Evolutionary conservation across 2,329 filamentous ascomycete genomes (phyloP), one percentile per base, ranked within the genome.

Genomic region (Botrytis galanthina): DNA sequence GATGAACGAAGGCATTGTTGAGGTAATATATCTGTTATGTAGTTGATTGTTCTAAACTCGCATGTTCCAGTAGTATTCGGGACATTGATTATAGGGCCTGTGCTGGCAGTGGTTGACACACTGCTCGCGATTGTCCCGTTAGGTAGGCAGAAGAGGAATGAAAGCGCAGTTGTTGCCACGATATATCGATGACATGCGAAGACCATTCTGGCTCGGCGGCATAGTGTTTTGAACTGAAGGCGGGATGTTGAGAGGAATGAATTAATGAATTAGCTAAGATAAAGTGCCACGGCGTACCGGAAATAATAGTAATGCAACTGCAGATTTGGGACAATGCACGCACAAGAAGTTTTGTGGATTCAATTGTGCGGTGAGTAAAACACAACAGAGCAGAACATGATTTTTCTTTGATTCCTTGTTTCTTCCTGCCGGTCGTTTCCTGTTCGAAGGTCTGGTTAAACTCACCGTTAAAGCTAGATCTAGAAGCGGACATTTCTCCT

Each of bases 31-130:
- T 81, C 79, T 64, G 80, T 81, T 63, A 81, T 81, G 70, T 81
- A 81, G 66, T 81, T 81, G n/a, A 81, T 81, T 2, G 80, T 81
- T 71, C 80, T 76, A 69, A 78, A 77, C 73, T 81, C 80, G 77
- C 80, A 81, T 4, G 79, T 81, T 26, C 74, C 76, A 35, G 75
- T 73, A 18, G 46, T 48, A 62, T 76, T 79, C 63, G 74, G 42
- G 35, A 64, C 42, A 35, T 61, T 64, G 8, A 68, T 32, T 32
- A 32, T 16, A 14, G 76, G 57, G 32, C 72, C 60, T 54, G 67
- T 60, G 26, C 59, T 70, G 2, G 75, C 46, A 44, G 63, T 72
- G 12, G 74, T 73, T 14, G 78, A 42, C 20, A 59, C 71, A 22
- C 77, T 79, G 75, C 77, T 78, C 39, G 76, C 74, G 51, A 72